Evolutionary conservation across 2,329 filamentous ascomycete genomes (phyloP).

Genomic region (Fusarium palustre): DNA sequence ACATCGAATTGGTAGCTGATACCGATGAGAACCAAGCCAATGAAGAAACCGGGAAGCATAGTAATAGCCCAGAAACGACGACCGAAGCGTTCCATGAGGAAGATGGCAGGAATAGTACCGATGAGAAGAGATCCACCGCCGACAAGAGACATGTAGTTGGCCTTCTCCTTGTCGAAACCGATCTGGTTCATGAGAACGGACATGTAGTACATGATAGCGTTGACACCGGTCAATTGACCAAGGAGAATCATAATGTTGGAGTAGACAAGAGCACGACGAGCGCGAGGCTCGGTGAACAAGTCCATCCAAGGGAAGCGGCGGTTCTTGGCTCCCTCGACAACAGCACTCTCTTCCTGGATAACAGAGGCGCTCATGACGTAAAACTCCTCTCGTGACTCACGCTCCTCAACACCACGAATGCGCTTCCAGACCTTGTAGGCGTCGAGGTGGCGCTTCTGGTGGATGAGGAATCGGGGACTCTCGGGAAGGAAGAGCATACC

Average conservation of each 20-base stretch:
- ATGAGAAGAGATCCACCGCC: constrained; percentile 75
- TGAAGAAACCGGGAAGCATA: constrained; percentile 78
- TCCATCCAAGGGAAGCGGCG: constrained; percentile 76
- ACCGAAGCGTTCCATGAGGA: constrained; percentile 78
- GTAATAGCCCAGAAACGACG: constrained; percentile 80
- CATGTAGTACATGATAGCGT: constrained; percentile 80
- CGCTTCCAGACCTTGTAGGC: constrained; percentile 77
- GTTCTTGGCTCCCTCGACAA: constrained; percentile 63
- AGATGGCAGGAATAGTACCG: constrained; percentile 74
- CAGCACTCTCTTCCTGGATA: constrained; percentile 65
- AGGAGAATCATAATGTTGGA: constrained; percentile 77
- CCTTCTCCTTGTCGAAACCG: constrained; percentile 70
- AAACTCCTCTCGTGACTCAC: constrained; percentile 75
- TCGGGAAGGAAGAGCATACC: constrained; percentile 80
- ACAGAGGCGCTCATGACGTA: constrained; percentile 77
- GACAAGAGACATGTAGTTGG: constrained; percentile 81
- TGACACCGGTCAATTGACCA: constrained; percentile 77
- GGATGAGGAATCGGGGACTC: constrained; percentile 75
- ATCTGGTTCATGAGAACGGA: constrained; percentile 73
- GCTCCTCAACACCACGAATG: constrained; percentile 69
- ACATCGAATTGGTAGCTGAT: constrained; percentile 69
- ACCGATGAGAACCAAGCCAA: constrained; percentile 75
- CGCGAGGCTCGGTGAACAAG: constrained; percentile 76
- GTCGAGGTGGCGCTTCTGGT: constrained; percentile 64
- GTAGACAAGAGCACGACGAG: constrained; percentile 73